Evolutionary conservation across 1,284 basidiomycete species (phyloP).

Genomic region (Malassezia equina): DNA sequence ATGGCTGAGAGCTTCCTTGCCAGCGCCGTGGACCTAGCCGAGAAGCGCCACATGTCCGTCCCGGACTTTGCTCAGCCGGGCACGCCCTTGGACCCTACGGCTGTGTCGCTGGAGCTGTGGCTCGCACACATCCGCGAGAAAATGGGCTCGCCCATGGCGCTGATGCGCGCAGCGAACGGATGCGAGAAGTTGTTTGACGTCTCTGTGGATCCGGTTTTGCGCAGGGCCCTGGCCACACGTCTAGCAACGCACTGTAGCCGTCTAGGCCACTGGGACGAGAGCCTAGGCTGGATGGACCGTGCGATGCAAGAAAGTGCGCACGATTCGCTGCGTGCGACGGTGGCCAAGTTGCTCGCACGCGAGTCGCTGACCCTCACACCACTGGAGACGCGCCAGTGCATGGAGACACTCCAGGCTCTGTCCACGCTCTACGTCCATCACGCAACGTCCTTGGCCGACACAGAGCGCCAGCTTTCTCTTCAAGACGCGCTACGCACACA

Average conservation of each 20-base stretch:
- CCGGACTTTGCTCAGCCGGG: conserved; percentile 24
- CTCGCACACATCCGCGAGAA: conserved; percentile 20
- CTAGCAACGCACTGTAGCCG: conserved; percentile 1
- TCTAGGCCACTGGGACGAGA: background rate
- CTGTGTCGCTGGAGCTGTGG: conserved; percentile 18
- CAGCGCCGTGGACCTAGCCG: conserved; percentile 25
- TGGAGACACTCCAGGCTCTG: conserved; percentile 26
- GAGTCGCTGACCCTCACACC: conserved; percentile 13
- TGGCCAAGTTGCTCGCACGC: background rate
- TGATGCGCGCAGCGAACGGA: conserved; percentile 6
- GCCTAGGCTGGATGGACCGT: conserved; percentile 4
- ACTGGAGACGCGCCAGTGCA: conserved; percentile 22
- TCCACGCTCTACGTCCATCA: conserved; percentile 27
- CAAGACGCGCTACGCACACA: conserved; percentile 27
- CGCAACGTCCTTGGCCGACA: background rate
- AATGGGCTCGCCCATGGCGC: conserved; percentile 11
- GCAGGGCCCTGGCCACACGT: background rate
- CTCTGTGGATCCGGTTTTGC: conserved; percentile 5
- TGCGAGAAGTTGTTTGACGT: conserved; percentile 26
- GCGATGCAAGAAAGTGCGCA: background rate
- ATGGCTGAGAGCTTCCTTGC: conserved; percentile 31
- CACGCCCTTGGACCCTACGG: conserved; percentile 18
- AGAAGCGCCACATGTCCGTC: conserved; percentile 24
- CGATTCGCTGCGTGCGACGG: background rate
- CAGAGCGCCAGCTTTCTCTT: conserved; percentile 8